phyloP scores from a whole-genome alignment of 2,329 filamentous ascomycete genomes.

The Chaetothyriales sp. region DNA sequence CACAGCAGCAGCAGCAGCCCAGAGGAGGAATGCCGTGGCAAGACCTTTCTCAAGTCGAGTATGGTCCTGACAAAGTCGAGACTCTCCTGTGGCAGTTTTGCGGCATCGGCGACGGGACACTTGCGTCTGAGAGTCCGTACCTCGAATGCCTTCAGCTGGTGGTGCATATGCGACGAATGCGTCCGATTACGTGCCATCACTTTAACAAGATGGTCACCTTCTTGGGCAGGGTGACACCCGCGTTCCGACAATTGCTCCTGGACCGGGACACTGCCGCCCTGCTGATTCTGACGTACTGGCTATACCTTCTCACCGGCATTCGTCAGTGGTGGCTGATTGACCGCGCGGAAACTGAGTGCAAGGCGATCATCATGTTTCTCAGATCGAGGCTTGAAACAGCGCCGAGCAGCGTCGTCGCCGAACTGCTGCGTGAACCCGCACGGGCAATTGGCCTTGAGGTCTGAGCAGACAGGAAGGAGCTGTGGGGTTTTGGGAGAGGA shows the following conservation, averaged over 20 bases:
- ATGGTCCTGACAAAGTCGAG: not conserved
- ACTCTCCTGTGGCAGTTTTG: not conserved
- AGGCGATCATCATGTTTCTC: slow-evolving; percentile 4
- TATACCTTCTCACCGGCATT: slow-evolving; percentile 7
- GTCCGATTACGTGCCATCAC: slow-evolving; percentile 3
- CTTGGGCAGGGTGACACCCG: slow-evolving; percentile 1
- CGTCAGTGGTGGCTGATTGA: slow-evolving; percentile 10
- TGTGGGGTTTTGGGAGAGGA: too few species aligned
- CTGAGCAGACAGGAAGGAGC: too few species aligned
- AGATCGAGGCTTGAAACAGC: too few species aligned
- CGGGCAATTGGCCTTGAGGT: not conserved
- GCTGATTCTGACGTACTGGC: slow-evolving; percentile 11
- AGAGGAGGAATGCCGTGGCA: too few species aligned
- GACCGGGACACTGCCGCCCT: slow-evolving; percentile 6
- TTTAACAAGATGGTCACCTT: slow-evolving; percentile 11
- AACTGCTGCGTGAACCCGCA: not conserved
- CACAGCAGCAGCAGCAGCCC: too few species aligned
- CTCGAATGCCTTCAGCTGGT: too few species aligned
- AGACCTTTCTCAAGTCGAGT: too few species aligned
- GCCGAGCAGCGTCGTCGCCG: not conserved
- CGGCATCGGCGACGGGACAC: not conserved
- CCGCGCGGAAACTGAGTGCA: slow-evolving; percentile 5
- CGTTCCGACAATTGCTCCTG: slow-evolving; percentile 4
- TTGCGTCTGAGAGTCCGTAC: too few species aligned
- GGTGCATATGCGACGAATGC: not conserved